phyloP scores from a whole-genome alignment of 31 red algal genomes.

The Asparagopsis taxiformis region DNA sequence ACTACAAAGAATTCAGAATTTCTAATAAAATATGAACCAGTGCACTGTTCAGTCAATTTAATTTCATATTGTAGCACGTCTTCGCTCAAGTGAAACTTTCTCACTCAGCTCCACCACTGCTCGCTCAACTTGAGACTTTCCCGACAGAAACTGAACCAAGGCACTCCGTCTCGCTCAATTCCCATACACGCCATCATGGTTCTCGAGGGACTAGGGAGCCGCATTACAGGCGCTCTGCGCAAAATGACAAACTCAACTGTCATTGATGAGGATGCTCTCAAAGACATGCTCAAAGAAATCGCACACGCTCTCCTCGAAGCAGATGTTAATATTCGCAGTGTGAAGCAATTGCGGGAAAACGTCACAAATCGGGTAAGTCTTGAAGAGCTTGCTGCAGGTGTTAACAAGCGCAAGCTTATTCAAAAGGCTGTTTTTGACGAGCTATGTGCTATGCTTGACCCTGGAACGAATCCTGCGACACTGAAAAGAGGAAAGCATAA shows the following conservation, averaged over 20 bases:
- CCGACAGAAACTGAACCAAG: no score
- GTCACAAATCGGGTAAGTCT: slow-evolving; percentile 82
- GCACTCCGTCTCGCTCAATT: no score
- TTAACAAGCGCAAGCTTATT: slow-evolving; percentile 93
- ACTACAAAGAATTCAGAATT: no score
- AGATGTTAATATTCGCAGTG: slow-evolving; percentile 92
- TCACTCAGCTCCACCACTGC: no score
- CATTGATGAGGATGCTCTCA: slow-evolving; percentile 81
- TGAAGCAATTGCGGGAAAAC: slow-evolving; percentile 70
- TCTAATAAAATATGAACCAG: no score
- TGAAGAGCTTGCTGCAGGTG: slow-evolving; percentile 80
- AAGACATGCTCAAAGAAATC: slow-evolving; percentile 92
- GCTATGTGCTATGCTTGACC: slow-evolving; percentile 92
- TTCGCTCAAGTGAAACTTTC: no score
- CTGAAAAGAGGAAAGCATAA: slow-evolving; percentile 81
- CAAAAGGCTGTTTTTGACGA: slow-evolving; percentile 97
- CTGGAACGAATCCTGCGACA: slow-evolving; percentile 59
- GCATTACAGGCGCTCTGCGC: slow-evolving; percentile 82
- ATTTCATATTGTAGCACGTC: no score
- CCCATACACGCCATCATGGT: slow-evolving; percentile 80
- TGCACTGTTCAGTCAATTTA: no score
- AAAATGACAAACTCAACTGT: slow-evolving; percentile 86
- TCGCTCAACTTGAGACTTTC: not conserved
- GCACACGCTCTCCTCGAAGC: slow-evolving; percentile 91
- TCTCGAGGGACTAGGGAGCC: slow-evolving; percentile 82